These are phyloP conservation scores for Cercophora scortea DNA, from an alignment of 495 filamentous ascomycete species.

Conservation along the genomic window DNA sequence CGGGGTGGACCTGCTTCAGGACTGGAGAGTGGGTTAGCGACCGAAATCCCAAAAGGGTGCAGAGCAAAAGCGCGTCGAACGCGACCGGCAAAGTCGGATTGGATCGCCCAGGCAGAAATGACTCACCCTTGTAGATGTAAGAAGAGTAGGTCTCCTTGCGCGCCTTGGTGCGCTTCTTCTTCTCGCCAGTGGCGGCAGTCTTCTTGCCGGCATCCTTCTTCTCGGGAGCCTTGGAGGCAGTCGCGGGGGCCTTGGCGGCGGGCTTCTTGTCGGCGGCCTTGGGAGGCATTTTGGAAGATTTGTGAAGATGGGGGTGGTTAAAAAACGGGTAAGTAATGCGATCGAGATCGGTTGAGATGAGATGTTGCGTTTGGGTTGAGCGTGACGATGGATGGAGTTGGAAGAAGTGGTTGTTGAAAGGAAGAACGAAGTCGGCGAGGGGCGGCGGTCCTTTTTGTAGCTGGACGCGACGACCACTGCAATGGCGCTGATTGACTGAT, in stretches of 20 bases:
- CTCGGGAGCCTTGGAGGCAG: conserved; percentile 63
- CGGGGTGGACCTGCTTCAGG: conserved; percentile 98
- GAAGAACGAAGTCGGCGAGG: conserved; percentile 35
- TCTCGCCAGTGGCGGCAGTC: conserved; percentile 89
- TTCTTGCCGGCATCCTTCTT: conserved; percentile 99
- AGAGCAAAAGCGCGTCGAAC: not conserved
- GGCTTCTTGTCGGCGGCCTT: conserved; percentile 98
- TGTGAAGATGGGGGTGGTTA: conserved; percentile 23
- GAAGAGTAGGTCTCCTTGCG: conserved; percentile 99
- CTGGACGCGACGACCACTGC: conserved; percentile 36
- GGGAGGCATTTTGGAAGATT: conserved; percentile 71
- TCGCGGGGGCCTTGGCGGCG: conserved; percentile 94
- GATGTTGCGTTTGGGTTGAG: conserved; percentile 21
- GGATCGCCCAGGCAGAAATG: not conserved
- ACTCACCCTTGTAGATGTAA: conserved; percentile 99
- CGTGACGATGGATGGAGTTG: conserved; percentile 28
- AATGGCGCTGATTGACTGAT: conserved; percentile 39
- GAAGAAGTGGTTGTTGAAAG: conserved; percentile 36
- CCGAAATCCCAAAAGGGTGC: not conserved
- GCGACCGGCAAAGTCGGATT: not conserved
- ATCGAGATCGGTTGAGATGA: not conserved
- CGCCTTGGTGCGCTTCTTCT: conserved; percentile 99
- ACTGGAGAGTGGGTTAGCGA: conserved; percentile 44
- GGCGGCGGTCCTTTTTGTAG: conserved; percentile 44
- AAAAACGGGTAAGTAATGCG: conserved; percentile 19